phyloP scores from a whole-genome alignment of 2,329 filamentous ascomycete species.

The Tolypocladium capitatum region DNA sequence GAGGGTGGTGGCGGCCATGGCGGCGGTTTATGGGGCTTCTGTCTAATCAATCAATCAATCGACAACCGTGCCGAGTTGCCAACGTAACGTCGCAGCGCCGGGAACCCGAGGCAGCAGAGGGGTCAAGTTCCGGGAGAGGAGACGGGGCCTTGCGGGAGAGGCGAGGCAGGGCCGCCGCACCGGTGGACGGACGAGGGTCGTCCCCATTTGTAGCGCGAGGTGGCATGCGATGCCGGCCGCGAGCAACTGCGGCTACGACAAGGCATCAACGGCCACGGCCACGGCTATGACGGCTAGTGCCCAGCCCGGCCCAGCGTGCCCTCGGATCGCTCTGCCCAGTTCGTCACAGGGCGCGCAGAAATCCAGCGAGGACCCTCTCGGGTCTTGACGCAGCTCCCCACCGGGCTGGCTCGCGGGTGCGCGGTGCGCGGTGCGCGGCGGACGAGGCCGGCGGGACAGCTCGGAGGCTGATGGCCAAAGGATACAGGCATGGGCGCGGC shows the following conservation, averaged over 20 bases:
- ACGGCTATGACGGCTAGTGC: background rate
- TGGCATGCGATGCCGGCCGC: no score
- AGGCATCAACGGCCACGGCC: background rate
- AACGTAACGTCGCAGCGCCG: no score
- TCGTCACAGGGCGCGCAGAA: background rate
- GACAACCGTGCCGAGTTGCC: no score
- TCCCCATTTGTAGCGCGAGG: background rate
- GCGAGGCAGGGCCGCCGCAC: background rate
- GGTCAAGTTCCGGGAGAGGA: background rate
- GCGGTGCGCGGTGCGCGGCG: no score
- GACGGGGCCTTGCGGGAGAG: background rate
- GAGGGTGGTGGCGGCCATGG: background rate
- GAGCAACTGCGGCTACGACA: background rate
- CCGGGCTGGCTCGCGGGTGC: background rate
- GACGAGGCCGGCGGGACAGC: background rate
- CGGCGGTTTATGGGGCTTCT: background rate
- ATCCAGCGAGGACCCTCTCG: background rate
- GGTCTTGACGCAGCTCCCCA: no score
- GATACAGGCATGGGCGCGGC: no score
- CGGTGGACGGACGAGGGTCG: background rate
- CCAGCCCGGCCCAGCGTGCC: no score
- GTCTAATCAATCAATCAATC: slow-evolving; percentile 1
- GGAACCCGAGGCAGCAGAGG: no score
- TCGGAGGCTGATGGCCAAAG: background rate
- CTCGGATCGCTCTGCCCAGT: background rate